Evolutionary conservation across 306 rosid genomes (phyloP), one percentile per base, ranked within the genome.

Genomic region (Datisca glomerata): DNA sequence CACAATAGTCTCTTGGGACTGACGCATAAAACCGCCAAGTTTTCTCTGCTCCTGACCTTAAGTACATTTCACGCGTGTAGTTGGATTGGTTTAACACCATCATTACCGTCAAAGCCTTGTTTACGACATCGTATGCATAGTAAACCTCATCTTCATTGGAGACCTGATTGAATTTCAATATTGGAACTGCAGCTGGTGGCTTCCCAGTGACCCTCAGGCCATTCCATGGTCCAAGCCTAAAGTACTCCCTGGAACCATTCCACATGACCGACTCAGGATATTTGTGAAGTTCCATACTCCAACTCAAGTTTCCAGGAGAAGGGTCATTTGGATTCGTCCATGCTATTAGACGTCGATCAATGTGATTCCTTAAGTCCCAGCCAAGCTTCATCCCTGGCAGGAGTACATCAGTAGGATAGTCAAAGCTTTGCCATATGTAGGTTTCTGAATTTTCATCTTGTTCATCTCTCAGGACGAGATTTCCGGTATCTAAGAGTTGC

Each of bases 371-470:
- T 5, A 41, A 12, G 73, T 79, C 64, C 75, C 73, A 68, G 1
- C 78, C 84, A 0, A 59, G 31, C 29, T 76, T 76, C 74, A 68
- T 71, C 10, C 70, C 75, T 4, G 68, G 55, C 10, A 70, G 19
- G 17, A 68, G 3, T 10, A 76, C 60, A 23, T 68, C 73, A 18
- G 64, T 22, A 13, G 86, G 93, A 45, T 81, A 62, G 28, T 81
- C 86, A 36, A 73, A 76, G 58, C 85, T 70, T 32, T 80, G 76
- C 93, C 85, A 76, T 48, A 61, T 43, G 46, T 42, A 56, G 12
- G 22, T 21, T 31, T 40, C 44, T 6, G 58, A 16, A 16, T 44
- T 47, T 2, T 2, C 24, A 19, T 56, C 57, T 2, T 42, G 41
- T 16, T 21, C 53, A 3, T 67, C 60, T 16, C 35, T 61, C 6